Base-by-base conservation (phyloP, 139 green algal species). In the Gonium pectorale region DNA sequence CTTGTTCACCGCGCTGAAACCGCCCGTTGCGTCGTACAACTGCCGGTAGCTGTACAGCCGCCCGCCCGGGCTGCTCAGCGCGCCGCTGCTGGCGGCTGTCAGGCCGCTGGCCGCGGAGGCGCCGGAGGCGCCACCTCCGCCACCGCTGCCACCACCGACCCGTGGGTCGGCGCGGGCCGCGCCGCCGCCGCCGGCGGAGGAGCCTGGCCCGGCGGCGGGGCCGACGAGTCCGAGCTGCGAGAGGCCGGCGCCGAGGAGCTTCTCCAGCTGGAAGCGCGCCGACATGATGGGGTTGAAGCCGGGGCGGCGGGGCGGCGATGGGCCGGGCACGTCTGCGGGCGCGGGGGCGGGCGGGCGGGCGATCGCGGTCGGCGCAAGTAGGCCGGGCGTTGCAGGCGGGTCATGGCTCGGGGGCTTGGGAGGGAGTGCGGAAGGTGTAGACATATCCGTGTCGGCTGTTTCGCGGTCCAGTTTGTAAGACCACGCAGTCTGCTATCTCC, bases 1-100 rank as follows among this genome's bases (percentile, higher is more conserved):
- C 54, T 81, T 83, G 78, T 90, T 90, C 40, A 66, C 11, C 3
- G 78, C 29, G 67, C 54, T 83, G 79, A 91, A 91, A 64, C 66
- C 74, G 40, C 69, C 49, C 21, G 80, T 86, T 17, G 80, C 80
- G n/a, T 17, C 56, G 2, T 21, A 27, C 35, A 86, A 68, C 68
- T 80, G 22, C 21, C 74, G 56, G 40, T 80, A 74, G 1, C 26
- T 40, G 52, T 86, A 86, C n/a, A 35, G 5, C 56, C 59, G 56
- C 15, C 54, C 27, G 37, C 38, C 40, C 2, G 37, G 22, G 24
- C n/a, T n/a, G 17, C 21, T 3, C 6, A 2, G 5, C 26, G 21
- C 3, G 15, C 24, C 24, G n/a, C 9, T 31, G 43, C 66, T 86
- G 66, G 44, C 27, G 43, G 3, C 41, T 5, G 43, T 41, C 41